Evolutionary conservation across 306 rosid genomes (phyloP).

Genomic region (Hylodesmum podocarpum): DNA sequence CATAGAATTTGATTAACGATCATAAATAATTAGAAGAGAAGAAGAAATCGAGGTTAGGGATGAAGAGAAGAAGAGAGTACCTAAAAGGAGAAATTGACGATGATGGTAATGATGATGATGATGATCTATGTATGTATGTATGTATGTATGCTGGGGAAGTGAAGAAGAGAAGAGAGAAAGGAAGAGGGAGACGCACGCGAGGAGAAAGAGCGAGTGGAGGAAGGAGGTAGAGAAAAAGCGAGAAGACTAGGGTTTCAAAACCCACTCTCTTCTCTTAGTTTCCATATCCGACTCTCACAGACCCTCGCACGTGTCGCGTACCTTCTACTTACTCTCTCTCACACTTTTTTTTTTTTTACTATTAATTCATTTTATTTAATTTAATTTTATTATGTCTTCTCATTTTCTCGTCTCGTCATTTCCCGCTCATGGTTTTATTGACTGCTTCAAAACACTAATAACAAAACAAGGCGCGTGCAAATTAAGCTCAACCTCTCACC

Average conservation of each 20-base stretch:
- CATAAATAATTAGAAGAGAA: background rate
- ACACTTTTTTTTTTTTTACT: background rate
- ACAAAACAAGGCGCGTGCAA: background rate
- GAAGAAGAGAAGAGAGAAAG: background rate
- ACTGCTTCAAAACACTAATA: background rate
- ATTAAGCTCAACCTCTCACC: background rate
- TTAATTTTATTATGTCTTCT: background rate
- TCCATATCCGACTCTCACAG: slow-evolving; percentile 33
- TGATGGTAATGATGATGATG: background rate
- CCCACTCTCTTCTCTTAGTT: slow-evolving; percentile 10
- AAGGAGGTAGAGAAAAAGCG: slow-evolving; percentile 26
- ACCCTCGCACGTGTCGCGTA: slow-evolving; percentile 47
- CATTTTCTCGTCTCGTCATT: background rate
- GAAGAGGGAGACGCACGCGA: slow-evolving; percentile 35
- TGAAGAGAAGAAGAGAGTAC: background rate
- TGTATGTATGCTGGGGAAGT: background rate
- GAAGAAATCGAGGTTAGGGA: background rate
- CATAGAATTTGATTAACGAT: background rate
- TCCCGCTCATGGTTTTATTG: background rate
- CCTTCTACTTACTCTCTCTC: slow-evolving; percentile 13
- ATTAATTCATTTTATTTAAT: background rate
- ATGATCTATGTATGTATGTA: background rate
- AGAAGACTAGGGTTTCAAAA: slow-evolving; percentile 44
- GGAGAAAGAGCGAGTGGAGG: slow-evolving; percentile 42
- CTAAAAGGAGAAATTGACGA: slow-evolving; percentile 19